Evolutionary conservation across 768 basidiomycete genomes (phyloP).

Genomic region (Tricholoma saponaceum): DNA sequence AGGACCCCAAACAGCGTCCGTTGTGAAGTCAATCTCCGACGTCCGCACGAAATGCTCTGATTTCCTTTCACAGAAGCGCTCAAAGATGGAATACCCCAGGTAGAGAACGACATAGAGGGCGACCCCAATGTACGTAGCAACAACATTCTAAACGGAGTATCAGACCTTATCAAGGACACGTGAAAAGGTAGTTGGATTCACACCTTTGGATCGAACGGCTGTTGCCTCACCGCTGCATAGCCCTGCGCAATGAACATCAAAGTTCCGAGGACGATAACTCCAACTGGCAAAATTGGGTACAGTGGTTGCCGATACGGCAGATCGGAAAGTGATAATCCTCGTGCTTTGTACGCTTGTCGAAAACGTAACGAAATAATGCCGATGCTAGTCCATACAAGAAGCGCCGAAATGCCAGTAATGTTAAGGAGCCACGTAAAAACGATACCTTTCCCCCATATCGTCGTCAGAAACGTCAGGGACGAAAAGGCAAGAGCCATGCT

Average conservation of each 20-base stretch:
- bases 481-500: conserved; percentile 47
- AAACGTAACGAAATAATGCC: conserved; percentile 56
- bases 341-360: conserved; percentile 53
- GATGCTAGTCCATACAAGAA: conserved; percentile 66
- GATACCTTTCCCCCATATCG: conserved; percentile 53
- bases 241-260: conserved; percentile 56
- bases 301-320: conserved; percentile 56
- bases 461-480: conserved; percentile 50
- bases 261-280: conserved; percentile 44
- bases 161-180: not conserved
- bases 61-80: conserved; percentile 25
- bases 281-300: conserved; percentile 47
- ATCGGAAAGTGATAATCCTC: conserved; percentile 46
- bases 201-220: conserved; percentile 42
- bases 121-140: conserved; percentile 54
- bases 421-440: conserved; percentile 60
- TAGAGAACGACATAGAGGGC: conserved; percentile 43
- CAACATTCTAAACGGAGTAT: conserved; percentile 36
- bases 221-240: conserved; percentile 41
- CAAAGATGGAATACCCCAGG: conserved; percentile 37
- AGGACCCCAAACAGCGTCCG: conserved; percentile 47
- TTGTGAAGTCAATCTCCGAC: conserved; percentile 45
- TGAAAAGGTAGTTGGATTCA: conserved; percentile 9
- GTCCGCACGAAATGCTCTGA: conserved; percentile 37
- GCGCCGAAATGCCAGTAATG: conserved; percentile 60